A percentile compares a stretch with the other conserved stretches of the same genome.
phyloP scores from a whole-genome alignment of 2,329 filamentous ascomycete genomes.

The Verticillium nubilum region DNA sequence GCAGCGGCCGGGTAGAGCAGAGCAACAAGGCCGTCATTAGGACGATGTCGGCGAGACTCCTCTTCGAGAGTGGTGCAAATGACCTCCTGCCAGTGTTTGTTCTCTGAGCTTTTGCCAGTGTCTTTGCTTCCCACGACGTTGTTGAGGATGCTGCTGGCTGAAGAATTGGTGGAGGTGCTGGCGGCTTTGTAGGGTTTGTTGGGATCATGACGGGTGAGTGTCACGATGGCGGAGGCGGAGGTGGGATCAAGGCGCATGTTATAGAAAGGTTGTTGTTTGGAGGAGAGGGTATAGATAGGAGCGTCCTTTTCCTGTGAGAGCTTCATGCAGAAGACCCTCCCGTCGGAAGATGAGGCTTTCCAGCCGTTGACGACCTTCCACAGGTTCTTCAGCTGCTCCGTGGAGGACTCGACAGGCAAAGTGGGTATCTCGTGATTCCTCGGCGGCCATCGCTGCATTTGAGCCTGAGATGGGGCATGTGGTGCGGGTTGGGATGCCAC shows the following conservation, averaged over 20 bases:
- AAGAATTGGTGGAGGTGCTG: constrained; percentile 20
- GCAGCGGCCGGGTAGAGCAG: constrained; percentile 63
- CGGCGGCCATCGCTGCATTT: constrained; percentile 19
- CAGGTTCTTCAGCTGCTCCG: constrained; percentile 56
- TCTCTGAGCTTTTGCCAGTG: constrained; percentile 22
- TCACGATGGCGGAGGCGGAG: constrained; percentile 56
- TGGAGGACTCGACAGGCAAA: constrained; percentile 47
- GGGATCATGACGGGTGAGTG: constrained; percentile 55
- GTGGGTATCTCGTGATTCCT: constrained; percentile 31
- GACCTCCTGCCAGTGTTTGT: constrained; percentile 52
- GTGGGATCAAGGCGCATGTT: constrained; percentile 59
- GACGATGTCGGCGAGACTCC: constrained; percentile 43
- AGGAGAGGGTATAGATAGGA: constrained; percentile 62
- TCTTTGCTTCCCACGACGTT: constrained; percentile 22
- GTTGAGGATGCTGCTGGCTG: constrained; percentile 22
- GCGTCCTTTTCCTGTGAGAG: constrained; percentile 52
- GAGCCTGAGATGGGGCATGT: constrained; percentile 15
- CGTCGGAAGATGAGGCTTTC: constrained; percentile 55
- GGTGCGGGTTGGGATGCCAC: constrained; percentile 8
- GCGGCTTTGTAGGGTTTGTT: constrained; percentile 46
- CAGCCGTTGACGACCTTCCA: constrained; percentile 69
- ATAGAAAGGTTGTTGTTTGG: constrained; percentile 59
- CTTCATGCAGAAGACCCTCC: constrained; percentile 53
- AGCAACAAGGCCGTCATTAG: constrained; percentile 60
- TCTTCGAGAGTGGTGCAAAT: constrained; percentile 55